A percentile compares a stretch with the other conserved stretches of the same genome.
phyloP scores from a whole-genome alignment of 1,284 basidiomycete species.

The Meripilus lineatus region DNA sequence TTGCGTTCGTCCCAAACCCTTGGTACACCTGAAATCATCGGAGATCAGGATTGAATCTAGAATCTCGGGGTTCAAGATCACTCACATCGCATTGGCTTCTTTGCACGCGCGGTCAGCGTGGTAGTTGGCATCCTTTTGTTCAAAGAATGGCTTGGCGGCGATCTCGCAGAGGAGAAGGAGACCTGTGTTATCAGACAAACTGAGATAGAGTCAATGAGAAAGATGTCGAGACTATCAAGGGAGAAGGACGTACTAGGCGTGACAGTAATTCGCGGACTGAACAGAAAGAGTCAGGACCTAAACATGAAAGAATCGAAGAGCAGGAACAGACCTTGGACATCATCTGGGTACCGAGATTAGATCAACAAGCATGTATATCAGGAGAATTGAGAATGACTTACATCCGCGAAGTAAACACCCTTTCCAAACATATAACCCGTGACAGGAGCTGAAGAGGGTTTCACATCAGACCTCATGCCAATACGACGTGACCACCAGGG shows the following conservation, averaged over 20 bases:
- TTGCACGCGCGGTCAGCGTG: constrained; percentile 48
- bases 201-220: constrained; percentile 17
- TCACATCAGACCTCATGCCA: constrained; percentile 6
- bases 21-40: constrained; percentile 35
- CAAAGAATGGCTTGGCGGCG: constrained; percentile 51
- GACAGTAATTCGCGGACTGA: constrained; percentile 55
- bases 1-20: constrained; percentile 47
- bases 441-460: constrained; percentile 50
- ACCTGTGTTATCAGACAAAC: constrained; percentile 47
- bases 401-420: constrained; percentile 66
- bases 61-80: constrained; percentile 3
- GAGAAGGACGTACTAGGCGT: constrained; percentile 36
- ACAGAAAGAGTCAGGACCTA: constrained; percentile 15
- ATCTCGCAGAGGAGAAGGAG: constrained; percentile 57
- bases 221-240: neutral
- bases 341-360: constrained; percentile 36
- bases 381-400: constrained; percentile 27
- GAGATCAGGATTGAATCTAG: neutral
- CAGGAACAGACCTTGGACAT: constrained; percentile 47
- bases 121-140: constrained; percentile 43
- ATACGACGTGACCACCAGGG: neutral
- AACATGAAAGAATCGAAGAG: neutral
- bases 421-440: constrained; percentile 68
- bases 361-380: constrained; percentile 8
- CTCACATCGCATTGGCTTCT: constrained; percentile 28